Evolutionary conservation across 2,329 filamentous ascomycete species (phyloP), one percentile per base, ranked within the genome.

Genomic region (Fusarium drepaniforme): DNA sequence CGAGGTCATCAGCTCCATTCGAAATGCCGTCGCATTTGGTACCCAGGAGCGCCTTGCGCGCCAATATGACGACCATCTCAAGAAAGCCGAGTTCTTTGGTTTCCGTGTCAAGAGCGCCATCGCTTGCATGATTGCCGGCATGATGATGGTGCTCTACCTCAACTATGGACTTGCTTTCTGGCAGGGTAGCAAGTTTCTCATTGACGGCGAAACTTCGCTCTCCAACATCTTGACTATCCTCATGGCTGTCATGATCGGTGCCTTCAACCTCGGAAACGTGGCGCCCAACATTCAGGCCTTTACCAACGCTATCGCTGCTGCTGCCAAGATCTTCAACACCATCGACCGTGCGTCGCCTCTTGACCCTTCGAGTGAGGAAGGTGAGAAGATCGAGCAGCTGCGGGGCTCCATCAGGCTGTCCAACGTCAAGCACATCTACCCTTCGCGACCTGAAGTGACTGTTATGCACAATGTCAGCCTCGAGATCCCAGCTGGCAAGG

Each of bases 1-100:
- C 80, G 97, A 99, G 84, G 96, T 98, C 64, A 90, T 99, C 79
- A 96, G 94, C 82, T 98, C 96, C 1, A 93, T 98, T 76, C 92
- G 97, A 73, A 98, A 97, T 80, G 94, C 96, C 8, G 92, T 94
- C 9, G 97, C 97, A 35, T 99, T 98, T 80, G 95, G 95, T 51
- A 98, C 96, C 0, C 96, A 98, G 83, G 93, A 96, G 66, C 95
- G 96, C 74, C 89, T 98, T n/a, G 94, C 96, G 13, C 89, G 89
- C 72, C 93, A 96, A 82, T 98, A 98, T 81, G 94, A 97, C 77
- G 82, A 80, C 3, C 94, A 97, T 81, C 86, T 98, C 37, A 84
- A 84, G 51, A 88, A 90, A 65, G 96, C 95, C 16, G 92, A 97
- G 80, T 89, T 87, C 76, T 95, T 89, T 81, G 97, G 96, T 23